Evolutionary conservation across 176 grass and related monocot species (phyloP), one percentile per base, ranked within the genome.

Genomic region (Chloris gayana): DNA sequence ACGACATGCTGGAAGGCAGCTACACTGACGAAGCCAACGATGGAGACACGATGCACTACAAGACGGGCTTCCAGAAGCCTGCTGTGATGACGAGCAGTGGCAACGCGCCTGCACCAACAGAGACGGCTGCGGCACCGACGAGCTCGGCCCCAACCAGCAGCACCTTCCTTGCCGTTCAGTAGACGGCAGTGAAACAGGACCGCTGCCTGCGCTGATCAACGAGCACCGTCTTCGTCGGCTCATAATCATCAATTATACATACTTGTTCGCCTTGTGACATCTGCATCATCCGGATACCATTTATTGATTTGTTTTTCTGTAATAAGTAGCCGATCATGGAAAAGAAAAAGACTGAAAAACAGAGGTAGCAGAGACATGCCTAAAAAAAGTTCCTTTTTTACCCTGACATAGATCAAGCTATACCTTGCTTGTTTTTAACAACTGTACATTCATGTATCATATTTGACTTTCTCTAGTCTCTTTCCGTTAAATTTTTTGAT

Each of bases 291-390:
- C 17, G 38, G 21, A 76, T 60, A 88, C 70, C 53, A 82, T 85
- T 85, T 85, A 26, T 89, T 85, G 45, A 85, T 89, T 89, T 85
- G 46, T 82, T 88, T 82, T 88, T 85, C 18, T 67, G 77, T 82
- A 72, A 67, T 89, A 77, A 77, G 31, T 35, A 56, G 15, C 37
- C 44, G 21, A 32, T 51, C 54, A 60, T 74, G n/a, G 67, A 79
- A 74, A 44, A 14, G 31, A 27, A 61, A 49, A 39, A 39, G 72
- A 64, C 57, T 60, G 72, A 49, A 46, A 47, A 76, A 72, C 72
- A 85, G 69, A 76, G 66, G 66, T 50, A 62, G 56, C 63, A 67
- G 77, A 59, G 77, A 72, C 30, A 24, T 33, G 32, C 59, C 69
- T 57, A 49, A 67, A 18, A 67, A 76, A 18, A 69, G 45, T 65